phyloP scores from a whole-genome alignment of 2,329 filamentous ascomycete species.

The Triangularia setosa region DNA sequence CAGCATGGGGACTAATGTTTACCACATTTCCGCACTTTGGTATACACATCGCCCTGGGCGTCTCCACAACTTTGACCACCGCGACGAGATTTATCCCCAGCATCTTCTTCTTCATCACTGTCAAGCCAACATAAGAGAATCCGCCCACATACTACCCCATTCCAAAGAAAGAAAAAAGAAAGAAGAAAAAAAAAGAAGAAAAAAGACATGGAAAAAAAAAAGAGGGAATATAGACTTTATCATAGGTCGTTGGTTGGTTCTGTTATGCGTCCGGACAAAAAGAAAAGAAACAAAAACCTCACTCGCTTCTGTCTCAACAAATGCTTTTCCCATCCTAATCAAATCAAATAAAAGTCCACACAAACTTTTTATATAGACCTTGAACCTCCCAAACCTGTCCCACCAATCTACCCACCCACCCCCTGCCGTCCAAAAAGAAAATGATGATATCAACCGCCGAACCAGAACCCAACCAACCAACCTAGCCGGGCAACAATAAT shows the following conservation, averaged over 20 bases:
- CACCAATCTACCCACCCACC: background rate
- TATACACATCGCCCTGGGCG: background rate
- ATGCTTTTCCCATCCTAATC: background rate
- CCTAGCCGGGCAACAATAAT: background rate
- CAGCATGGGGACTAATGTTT: background rate
- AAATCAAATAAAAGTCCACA: background rate
- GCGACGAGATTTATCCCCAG: background rate
- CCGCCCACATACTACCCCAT: background rate
- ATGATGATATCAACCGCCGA: background rate
- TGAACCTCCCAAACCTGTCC: background rate
- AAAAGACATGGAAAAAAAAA: background rate
- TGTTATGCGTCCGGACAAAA: background rate
- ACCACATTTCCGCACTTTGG: background rate
- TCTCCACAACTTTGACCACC: background rate
- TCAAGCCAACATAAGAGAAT: background rate
- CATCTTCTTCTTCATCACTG: background rate
- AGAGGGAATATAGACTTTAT: background rate
- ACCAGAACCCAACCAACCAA: background rate
- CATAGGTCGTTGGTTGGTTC: background rate
- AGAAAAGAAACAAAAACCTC: background rate
- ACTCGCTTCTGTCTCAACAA: background rate
- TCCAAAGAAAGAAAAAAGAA: background rate
- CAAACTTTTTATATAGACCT: background rate
- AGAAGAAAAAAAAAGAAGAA: background rate
- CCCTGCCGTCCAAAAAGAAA: background rate